phyloP scores from a whole-genome alignment of 2,329 filamentous ascomycete genomes.

The Mollisiaceae sp. region DNA sequence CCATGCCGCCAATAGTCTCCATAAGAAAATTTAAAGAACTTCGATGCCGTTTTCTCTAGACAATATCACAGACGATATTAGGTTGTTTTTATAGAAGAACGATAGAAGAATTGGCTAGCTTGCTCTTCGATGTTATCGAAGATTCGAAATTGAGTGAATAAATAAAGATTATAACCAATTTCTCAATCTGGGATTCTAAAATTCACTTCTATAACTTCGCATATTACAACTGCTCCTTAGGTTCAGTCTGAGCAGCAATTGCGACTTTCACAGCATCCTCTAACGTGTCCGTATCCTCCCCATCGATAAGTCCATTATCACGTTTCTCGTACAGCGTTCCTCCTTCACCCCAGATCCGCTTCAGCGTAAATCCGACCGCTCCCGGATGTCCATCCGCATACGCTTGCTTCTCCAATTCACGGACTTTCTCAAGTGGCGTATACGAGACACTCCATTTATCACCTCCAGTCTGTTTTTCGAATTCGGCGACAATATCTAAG shows the following conservation, averaged over 20 bases:
- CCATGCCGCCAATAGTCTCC: too few species aligned
- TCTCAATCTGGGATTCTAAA: too few species aligned
- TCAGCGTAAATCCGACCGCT: neutral
- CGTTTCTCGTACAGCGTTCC: constrained; percentile 72
- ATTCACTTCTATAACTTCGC: too few species aligned
- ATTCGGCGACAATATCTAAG: constrained; percentile 44
- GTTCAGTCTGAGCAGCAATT: constrained; percentile 20
- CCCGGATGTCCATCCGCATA: constrained; percentile 58
- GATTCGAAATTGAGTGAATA: too few species aligned
- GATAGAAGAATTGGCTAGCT: too few species aligned
- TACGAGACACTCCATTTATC: constrained; percentile 44
- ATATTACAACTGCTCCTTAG: too few species aligned
- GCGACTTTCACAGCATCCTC: constrained; percentile 49
- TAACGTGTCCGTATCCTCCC: constrained; percentile 58
- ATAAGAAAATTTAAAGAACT: too few species aligned
- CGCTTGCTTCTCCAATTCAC: constrained; percentile 60
- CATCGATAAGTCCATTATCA: constrained; percentile 66
- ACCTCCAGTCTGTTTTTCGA: constrained; percentile 41
- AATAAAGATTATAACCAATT: too few species aligned
- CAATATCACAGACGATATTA: too few species aligned
- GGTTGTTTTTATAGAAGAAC: too few species aligned
- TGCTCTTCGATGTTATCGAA: too few species aligned
- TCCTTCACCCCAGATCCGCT: constrained; percentile 73
- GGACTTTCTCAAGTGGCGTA: constrained; percentile 48
- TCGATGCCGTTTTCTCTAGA: too few species aligned